Conservation (phyloP, 768 basidiomycete species). For the Serendipita indica region DNA sequence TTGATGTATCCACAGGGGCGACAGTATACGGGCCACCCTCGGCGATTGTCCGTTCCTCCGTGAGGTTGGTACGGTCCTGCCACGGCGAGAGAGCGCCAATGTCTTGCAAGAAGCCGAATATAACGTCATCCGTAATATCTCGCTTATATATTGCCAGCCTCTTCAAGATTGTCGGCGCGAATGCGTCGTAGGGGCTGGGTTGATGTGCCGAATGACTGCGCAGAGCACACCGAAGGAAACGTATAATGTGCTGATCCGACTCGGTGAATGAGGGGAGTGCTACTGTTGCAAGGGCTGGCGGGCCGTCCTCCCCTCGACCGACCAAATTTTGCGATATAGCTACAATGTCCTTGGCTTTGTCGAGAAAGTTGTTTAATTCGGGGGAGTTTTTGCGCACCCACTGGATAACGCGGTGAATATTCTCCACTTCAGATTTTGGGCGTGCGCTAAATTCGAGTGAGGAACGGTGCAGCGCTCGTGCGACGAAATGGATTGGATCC, state of each 20-base stretch:
- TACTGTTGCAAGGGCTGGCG: constrained; percentile 21
- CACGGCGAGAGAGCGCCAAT: constrained; percentile 68
- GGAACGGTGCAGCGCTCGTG: constrained; percentile 32
- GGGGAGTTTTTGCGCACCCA: constrained; percentile 32
- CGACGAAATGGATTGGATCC: constrained; percentile 36
- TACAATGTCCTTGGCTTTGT: constrained; percentile 35
- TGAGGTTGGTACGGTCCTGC: constrained; percentile 46
- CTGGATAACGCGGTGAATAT: constrained; percentile 31
- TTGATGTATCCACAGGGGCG: constrained; percentile 28
- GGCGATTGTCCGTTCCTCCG: constrained; percentile 17
- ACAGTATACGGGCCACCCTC: constrained; percentile 16
- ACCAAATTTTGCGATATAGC: constrained; percentile 21
- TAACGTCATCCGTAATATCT: constrained; percentile 22
- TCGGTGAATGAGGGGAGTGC: constrained; percentile 31
- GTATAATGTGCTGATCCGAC: constrained; percentile 42
- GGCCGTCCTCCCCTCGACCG: constrained; percentile 21
- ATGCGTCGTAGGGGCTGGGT: constrained; percentile 43
- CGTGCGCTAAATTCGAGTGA: constrained; percentile 47
- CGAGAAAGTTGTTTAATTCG: constrained; percentile 34
- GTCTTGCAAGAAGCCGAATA: constrained; percentile 40
- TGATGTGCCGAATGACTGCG: constrained; percentile 36
- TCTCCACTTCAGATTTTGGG: constrained; percentile 40
- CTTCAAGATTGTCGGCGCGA: constrained; percentile 44
- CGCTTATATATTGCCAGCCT: constrained; percentile 28
- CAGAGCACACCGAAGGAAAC: constrained; percentile 42